Evolutionary conservation across 139 green algal genomes (phyloP).

Genomic region (Trebouxia sp.): DNA sequence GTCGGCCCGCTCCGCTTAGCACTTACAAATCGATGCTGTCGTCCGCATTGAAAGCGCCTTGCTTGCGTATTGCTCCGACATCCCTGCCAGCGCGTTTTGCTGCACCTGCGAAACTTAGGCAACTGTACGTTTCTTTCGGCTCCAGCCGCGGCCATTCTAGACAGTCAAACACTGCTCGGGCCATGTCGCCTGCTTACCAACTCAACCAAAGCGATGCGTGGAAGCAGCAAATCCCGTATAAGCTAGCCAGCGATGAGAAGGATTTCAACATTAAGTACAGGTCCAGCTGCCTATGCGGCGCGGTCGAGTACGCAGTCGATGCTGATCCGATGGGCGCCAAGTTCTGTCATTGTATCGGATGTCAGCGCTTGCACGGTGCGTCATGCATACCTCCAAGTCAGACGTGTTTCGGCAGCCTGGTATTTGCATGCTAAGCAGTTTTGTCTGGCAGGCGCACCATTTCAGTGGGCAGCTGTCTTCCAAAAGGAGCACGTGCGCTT

Average conservation of each 20-base stretch:
- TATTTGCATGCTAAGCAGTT: background rate
- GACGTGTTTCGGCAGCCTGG: background rate
- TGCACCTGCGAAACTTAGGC: too few relatives aligned
- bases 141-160: too few relatives aligned
- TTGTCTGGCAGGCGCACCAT: background rate
- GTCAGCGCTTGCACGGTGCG: slow-evolving; percentile 4
- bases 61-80: too few relatives aligned
- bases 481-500: background rate
- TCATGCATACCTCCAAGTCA: background rate
- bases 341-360: background rate
- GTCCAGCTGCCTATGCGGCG: background rate
- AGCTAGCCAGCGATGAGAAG: background rate
- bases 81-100: too few relatives aligned
- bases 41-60: too few relatives aligned
- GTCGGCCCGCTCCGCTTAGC: too few relatives aligned
- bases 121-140: too few relatives aligned
- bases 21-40: too few relatives aligned
- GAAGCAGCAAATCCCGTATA: background rate
- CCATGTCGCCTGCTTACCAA: too few relatives aligned
- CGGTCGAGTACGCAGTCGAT: background rate
- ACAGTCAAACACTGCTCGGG: too few relatives aligned
- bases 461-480: slow-evolving; percentile 14
- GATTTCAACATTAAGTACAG: background rate
- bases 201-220: too few relatives aligned
- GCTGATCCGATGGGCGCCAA: background rate